Evolutionary conservation across 306 rosid species (phyloP), one percentile per base, ranked within the genome.

Genomic region (Cucumis sativus): DNA sequence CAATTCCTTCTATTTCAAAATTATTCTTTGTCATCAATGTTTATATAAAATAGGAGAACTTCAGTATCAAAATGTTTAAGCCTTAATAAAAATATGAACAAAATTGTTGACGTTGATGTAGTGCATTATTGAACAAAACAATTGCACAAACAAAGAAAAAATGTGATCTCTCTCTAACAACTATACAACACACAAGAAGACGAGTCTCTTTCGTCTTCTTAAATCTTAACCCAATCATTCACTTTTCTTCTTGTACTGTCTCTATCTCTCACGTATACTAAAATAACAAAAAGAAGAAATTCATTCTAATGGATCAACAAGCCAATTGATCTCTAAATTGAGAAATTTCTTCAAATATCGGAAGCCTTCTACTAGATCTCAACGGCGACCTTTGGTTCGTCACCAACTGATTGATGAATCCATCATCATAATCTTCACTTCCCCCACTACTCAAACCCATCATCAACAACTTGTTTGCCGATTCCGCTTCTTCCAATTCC

Each of bases 281-380:
- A 39, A 20, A 21, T 41, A 3, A 45, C 30, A 63, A 63, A 7
- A 63, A 63, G 3, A 51, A 2, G 10, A 52, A 20, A 47, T 47
- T 3, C 16, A 2, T 1, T 52, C 20, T 52, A 6, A 16, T 47
- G 0, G 30, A 76, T 86, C 82, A 91, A 87, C 93, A 90, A 39
- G 98, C 97, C 52, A 91, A 80, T 75, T 91, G 97, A 83, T 88
- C 88, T 80, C 96, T 85, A 76, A 90, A 82, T 7, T 97, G 79
- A 74, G 96, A 88, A 16, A 94, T 94, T 84, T 94, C 93, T 56
- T 92, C 97, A 86, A 94, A 94, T 70, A 94, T 90, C 1, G 98
- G 97, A 60, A 94, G 95, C 80, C 97, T 88, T 82, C 84, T 90
- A 54, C 84, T 90, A 55, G 96, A 75, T 79, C 93, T 86, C 73